These are phyloP conservation scores for Pseudogymnoascus sp. DNA, from an alignment of 2,329 filamentous ascomycete species.

Conservation along the genomic window DNA sequence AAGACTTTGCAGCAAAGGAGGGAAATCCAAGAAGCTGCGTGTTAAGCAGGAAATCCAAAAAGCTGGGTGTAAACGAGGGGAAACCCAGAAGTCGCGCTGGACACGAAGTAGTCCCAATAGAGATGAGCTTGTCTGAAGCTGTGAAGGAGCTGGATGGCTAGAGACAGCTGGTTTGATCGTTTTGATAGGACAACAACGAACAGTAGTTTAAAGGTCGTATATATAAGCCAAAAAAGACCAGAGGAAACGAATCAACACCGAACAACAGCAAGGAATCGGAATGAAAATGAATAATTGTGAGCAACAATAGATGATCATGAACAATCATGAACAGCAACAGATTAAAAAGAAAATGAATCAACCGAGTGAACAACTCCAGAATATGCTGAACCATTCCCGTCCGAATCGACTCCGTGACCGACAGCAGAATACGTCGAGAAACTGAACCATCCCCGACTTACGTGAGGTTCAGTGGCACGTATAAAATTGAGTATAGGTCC, in stretches of 20 bases:
- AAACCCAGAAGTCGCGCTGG: background rate
- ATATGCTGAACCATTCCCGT: background rate
- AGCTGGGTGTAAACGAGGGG: background rate
- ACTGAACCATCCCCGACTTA: background rate
- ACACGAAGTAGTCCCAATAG: background rate
- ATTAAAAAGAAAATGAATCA: background rate
- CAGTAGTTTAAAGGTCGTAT: background rate
- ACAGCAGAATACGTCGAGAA: no score
- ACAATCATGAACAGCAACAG: background rate
- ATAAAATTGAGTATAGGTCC: background rate
- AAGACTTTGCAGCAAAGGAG: background rate
- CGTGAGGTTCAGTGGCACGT: background rate
- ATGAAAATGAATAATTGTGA: background rate
- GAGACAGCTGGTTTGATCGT: background rate
- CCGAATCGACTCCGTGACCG: no score
- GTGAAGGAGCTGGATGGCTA: background rate
- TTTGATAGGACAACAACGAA: background rate
- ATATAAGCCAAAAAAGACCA: background rate
- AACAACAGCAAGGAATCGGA: background rate
- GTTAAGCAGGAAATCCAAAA: background rate
- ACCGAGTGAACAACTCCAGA: background rate
- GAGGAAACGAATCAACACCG: background rate
- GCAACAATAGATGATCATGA: background rate
- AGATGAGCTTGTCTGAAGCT: background rate
- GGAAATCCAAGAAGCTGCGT: background rate